Percentiles rank a stretch among this genome's conserved stretches.
These are phyloP conservation scores for Pichia sp. DNA, from an alignment of 1,139 yeast species.

Conservation along the genomic window DNA sequence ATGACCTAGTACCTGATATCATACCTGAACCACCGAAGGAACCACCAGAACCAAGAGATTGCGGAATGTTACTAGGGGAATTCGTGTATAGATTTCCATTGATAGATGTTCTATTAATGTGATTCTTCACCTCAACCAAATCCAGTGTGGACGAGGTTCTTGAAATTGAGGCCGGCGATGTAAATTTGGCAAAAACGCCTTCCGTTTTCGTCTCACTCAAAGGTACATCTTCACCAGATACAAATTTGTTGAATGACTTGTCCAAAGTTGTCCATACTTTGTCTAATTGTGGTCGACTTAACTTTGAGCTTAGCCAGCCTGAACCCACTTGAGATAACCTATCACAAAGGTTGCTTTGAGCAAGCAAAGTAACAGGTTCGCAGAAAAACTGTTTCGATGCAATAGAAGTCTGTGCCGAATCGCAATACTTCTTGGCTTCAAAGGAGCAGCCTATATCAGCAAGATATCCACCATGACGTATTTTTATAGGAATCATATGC, in stretches of 20 bases:
- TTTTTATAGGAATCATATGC: slow-evolving; percentile 53
- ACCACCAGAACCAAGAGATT: background rate
- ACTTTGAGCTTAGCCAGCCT: slow-evolving; percentile 32
- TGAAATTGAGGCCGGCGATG: slow-evolving; percentile 51
- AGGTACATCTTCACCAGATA: slow-evolving; percentile 73
- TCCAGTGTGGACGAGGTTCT: slow-evolving; percentile 50
- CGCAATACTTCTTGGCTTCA: slow-evolving; percentile 62
- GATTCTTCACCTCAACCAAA: slow-evolving; percentile 25
- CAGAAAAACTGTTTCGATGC: slow-evolving; percentile 44
- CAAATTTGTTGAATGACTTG: slow-evolving; percentile 73
- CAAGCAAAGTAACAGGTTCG: slow-evolving; percentile 36
- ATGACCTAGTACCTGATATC: background rate
- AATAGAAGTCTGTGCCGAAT: slow-evolving; percentile 40
- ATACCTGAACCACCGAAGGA: background rate
- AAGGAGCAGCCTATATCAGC: slow-evolving; percentile 57
- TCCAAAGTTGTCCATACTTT: slow-evolving; percentile 86
- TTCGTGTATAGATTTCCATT: background rate
- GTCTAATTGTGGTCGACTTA: slow-evolving; percentile 70
- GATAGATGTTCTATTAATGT: background rate
- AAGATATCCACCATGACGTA: slow-evolving; percentile 58
- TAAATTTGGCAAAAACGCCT: slow-evolving; percentile 70
- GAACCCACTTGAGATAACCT: slow-evolving; percentile 45
- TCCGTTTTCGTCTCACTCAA: slow-evolving; percentile 34
- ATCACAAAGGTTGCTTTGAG: slow-evolving; percentile 41
- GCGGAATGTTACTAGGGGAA: background rate